A percentile compares a stretch with the other conserved stretches of the same genome.
phyloP scores from a whole-genome alignment of 805 yeast species.

The Blastobotrys parvus region DNA sequence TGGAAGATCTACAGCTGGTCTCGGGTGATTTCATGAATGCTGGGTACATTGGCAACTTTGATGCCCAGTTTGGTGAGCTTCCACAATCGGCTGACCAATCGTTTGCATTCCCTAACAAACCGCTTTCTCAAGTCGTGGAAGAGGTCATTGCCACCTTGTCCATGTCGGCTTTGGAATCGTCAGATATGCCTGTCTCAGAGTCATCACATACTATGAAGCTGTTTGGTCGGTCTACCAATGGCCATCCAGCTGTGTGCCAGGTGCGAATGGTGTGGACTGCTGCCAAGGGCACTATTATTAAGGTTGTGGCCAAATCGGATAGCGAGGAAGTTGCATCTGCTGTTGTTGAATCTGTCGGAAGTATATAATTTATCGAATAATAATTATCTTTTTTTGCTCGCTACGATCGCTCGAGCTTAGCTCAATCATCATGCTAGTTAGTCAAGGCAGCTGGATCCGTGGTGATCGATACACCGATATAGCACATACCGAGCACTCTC shows the following conservation, averaged over 20 bases:
- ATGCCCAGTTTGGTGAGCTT: constrained; percentile 65
- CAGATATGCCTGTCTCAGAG: constrained; percentile 50
- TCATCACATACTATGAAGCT: constrained; percentile 67
- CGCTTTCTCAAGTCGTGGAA: constrained; percentile 48
- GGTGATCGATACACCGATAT: too few relatives aligned
- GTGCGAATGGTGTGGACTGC: constrained; percentile 38
- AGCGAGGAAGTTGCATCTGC: constrained; percentile 38
- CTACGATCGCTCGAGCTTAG: too few relatives aligned
- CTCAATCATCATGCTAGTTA: too few relatives aligned
- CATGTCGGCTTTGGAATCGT: constrained; percentile 66
- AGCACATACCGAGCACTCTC: too few relatives aligned
- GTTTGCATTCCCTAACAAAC: constrained; percentile 48
- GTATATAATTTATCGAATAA: too few relatives aligned
- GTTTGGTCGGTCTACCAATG: constrained; percentile 64
- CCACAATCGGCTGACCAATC: constrained; percentile 51
- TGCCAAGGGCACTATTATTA: constrained; percentile 38
- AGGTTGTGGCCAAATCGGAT: constrained; percentile 36
- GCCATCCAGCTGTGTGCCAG: constrained; percentile 36
- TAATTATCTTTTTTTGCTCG: too few relatives aligned
- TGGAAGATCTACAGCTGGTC: constrained; percentile 64
- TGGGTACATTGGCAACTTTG: constrained; percentile 68
- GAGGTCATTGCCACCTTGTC: constrained; percentile 46
- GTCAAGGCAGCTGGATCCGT: too few relatives aligned
- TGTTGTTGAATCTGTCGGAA: constrained; percentile 37
- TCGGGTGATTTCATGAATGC: constrained; percentile 83